Percentiles rank a stretch among this genome's conserved stretches.
phyloP scores from a whole-genome alignment of 2,329 filamentous ascomycete species.

The Colletotrichum orbiculare region DNA sequence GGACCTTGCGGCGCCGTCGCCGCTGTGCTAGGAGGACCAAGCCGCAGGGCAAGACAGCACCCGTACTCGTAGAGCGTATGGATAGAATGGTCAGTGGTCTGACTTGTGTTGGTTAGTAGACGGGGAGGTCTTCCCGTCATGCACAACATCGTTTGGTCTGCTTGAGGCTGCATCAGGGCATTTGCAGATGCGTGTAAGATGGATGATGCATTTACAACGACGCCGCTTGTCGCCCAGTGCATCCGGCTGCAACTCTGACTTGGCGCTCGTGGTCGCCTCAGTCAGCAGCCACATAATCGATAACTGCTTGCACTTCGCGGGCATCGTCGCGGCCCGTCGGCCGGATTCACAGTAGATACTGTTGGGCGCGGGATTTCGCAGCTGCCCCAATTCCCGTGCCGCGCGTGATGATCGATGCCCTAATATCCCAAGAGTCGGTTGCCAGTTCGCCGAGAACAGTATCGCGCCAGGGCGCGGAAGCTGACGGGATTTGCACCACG shows the following conservation, averaged over 20 bases:
- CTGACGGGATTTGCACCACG: conserved; percentile 27
- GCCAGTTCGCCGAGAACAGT: conserved; percentile 9
- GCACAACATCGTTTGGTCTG: conserved; percentile 10
- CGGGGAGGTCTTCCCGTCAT: conserved; percentile 15
- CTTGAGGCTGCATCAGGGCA: conserved; percentile 21
- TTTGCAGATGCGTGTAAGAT: not conserved
- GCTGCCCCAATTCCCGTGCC: conserved; percentile 26
- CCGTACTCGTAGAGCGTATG: not conserved
- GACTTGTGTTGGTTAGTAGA: not conserved
- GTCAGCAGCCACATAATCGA: conserved; percentile 4
- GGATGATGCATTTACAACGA: conserved; percentile 1
- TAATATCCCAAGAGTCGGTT: not conserved
- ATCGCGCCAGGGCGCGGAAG: conserved; percentile 16
- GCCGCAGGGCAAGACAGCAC: too few species aligned
- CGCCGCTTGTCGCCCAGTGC: conserved; percentile 1
- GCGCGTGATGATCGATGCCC: not conserved
- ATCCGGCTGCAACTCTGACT: not conserved
- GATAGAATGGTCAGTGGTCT: not conserved
- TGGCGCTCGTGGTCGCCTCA: conserved; percentile 7
- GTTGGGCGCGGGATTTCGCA: not conserved
- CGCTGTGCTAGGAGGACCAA: too few species aligned
- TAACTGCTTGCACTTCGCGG: too few species aligned
- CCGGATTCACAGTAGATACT: too few species aligned
- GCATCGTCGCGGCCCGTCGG: too few species aligned
- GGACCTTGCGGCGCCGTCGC: conserved; percentile 18